These are phyloP conservation scores for Mycena latifolia DNA, from an alignment of 768 basidiomycete genomes.

Conservation along the genomic window DNA sequence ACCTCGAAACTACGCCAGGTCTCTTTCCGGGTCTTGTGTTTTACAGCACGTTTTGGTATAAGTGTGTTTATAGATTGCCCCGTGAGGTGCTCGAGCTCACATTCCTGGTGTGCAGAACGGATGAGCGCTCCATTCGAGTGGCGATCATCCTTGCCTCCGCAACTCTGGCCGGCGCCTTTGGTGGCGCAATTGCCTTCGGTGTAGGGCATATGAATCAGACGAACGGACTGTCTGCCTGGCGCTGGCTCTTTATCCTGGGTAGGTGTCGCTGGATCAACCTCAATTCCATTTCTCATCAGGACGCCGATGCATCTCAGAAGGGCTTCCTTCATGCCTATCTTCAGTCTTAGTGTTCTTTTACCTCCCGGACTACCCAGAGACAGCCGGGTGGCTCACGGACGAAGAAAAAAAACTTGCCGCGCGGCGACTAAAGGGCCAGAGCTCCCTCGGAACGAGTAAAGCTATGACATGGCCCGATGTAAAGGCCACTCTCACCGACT, in stretches of 20 bases:
- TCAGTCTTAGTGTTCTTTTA: constrained; percentile 45
- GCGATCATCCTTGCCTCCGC: constrained; percentile 49
- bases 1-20: too few species aligned
- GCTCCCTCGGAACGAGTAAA: constrained; percentile 39
- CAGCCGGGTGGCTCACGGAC: constrained; percentile 56
- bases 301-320: too few species aligned
- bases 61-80: too few species aligned
- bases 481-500: constrained; percentile 48
- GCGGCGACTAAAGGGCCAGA: constrained; percentile 41
- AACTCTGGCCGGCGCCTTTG: constrained; percentile 49
- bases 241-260: constrained; percentile 42
- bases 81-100: too few species aligned
- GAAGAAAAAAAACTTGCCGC: constrained; percentile 56
- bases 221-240: constrained; percentile 40
- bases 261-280: too few species aligned
- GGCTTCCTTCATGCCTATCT: constrained; percentile 56
- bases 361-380: constrained; percentile 66
- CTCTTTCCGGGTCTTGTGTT: too few species aligned
- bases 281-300: too few species aligned
- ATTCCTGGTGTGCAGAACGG: too few species aligned
- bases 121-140: constrained; percentile 37
- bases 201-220: constrained; percentile 44
- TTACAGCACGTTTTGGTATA: constrained; percentile 61
- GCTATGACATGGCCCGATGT: constrained; percentile 53
- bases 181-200: constrained; percentile 50